These are phyloP conservation scores for Falciphora oryzae DNA, from an alignment of 2,329 filamentous ascomycete genomes.

Conservation along the genomic window DNA sequence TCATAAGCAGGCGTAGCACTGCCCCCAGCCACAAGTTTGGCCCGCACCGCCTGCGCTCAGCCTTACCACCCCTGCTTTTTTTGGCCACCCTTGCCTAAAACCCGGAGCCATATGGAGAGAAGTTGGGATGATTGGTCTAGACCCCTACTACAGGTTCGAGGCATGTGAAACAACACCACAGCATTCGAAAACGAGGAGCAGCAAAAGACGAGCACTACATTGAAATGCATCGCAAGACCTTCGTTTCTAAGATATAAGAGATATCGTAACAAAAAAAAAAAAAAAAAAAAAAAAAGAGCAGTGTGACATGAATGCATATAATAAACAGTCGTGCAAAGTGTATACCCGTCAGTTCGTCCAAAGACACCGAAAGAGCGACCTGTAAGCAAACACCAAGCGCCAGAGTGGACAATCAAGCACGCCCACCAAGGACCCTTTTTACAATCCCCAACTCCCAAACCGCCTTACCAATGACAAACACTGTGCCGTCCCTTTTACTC, in stretches of 20 bases:
- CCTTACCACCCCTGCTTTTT: not conserved
- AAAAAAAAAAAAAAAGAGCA: not conserved
- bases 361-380: not conserved
- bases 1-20: not conserved
- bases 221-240: not conserved
- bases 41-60: not conserved
- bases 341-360: not conserved
- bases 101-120: no score
- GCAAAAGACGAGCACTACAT: not conserved
- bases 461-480: not conserved
- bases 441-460: not conserved
- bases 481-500: constrained; percentile 20
- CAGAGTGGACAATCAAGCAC: not conserved
- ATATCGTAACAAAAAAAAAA: not conserved
- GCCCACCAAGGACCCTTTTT: not conserved
- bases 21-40: no score
- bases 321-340: not conserved
- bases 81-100: no score
- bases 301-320: not conserved
- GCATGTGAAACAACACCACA: no score
- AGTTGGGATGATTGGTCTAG: no score
- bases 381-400: not conserved
- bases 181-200: not conserved
- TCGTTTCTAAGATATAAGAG: not conserved
- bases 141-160: no score